These are phyloP conservation scores for Cercophora newfieldiana DNA, from an alignment of 495 filamentous ascomycete species.

Conservation along the genomic window DNA sequence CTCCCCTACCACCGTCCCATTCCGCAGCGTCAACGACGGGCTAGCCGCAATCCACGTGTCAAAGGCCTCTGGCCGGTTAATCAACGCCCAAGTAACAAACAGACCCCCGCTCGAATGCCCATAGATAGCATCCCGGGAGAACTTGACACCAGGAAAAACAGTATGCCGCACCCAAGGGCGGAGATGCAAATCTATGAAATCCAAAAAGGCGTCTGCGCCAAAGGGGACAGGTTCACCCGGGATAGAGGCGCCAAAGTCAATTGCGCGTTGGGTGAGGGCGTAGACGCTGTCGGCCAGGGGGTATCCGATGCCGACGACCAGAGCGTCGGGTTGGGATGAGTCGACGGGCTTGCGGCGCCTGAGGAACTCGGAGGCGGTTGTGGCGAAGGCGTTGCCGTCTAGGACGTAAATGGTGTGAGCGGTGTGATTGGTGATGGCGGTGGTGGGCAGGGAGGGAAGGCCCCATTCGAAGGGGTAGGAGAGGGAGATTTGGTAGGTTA, in stretches of 20 bases:
- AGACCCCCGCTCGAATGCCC: conserved; percentile 21
- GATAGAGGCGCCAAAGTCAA: conserved; percentile 20
- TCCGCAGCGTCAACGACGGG: conserved; percentile 6
- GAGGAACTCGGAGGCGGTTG: conserved; percentile 22
- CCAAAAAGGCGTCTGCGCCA: conserved; percentile 18
- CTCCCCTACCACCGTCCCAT: too few relatives aligned
- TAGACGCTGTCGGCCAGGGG: conserved; percentile 23
- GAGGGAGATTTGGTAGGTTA: conserved; percentile 23
- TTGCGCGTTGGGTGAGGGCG: conserved; percentile 11
- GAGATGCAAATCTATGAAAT: conserved; percentile 16
- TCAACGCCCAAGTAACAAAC: conserved; percentile 19
- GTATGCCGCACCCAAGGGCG: conserved; percentile 21
- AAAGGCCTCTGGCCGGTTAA: conserved; percentile 10
- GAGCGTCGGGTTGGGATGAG: conserved; percentile 17
- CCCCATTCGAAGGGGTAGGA: conserved; percentile 22
- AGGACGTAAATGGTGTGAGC: conserved; percentile 17
- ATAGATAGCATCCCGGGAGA: conserved; percentile 20
- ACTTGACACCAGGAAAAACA: conserved; percentile 18
- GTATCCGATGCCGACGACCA: conserved; percentile 28
- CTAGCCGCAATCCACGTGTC: conserved; percentile 22
- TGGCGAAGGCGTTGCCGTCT: conserved; percentile 26
- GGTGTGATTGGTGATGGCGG: conserved; percentile 8
- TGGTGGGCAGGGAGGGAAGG: not conserved
- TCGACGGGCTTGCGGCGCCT: conserved; percentile 23
- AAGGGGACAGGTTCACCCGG: conserved; percentile 12